Conservation (phyloP, 2,329 filamentous ascomycete genomes). For the Aspergillus sp. region DNA sequence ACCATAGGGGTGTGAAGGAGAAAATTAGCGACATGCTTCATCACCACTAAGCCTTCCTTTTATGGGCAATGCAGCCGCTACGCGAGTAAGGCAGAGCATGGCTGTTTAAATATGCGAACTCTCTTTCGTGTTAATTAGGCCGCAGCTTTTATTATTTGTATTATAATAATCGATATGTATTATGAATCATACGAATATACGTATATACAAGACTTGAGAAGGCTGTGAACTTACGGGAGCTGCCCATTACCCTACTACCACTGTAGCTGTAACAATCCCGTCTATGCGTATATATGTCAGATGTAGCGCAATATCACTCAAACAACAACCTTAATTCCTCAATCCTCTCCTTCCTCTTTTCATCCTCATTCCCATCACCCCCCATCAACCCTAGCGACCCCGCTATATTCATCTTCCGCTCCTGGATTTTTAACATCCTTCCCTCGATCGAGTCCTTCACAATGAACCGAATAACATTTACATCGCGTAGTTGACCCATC, state of each 20-base stretch:
- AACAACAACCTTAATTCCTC: conserved; percentile 93
- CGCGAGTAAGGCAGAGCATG: neutral
- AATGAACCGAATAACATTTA: conserved; percentile 84
- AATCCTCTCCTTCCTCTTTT: conserved; percentile 84
- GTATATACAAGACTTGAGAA: conserved; percentile 58
- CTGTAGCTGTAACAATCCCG: neutral
- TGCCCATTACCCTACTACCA: neutral
- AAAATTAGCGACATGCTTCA: conserved; percentile 32
- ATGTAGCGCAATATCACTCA: conserved; percentile 25
- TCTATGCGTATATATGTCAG: neutral
- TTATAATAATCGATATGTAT: neutral
- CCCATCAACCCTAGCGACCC: conserved; percentile 94
- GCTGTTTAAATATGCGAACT: neutral
- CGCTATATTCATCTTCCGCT: conserved; percentile 86
- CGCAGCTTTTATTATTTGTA: neutral
- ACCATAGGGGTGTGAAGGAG: conserved; percentile 28
- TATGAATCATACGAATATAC: neutral
- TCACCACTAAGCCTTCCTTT: neutral
- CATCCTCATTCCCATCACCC: conserved; percentile 83
- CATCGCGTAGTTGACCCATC: conserved; percentile 88
- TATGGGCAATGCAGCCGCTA: neutral
- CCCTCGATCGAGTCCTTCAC: conserved; percentile 90
- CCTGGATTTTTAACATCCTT: conserved; percentile 90
- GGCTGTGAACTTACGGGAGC: conserved; percentile 68
- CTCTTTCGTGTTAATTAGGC: neutral